These are phyloP conservation scores for Kwoniella mangroviensis DNA, from an alignment of 768 basidiomycete genomes.

Conservation along the genomic window DNA sequence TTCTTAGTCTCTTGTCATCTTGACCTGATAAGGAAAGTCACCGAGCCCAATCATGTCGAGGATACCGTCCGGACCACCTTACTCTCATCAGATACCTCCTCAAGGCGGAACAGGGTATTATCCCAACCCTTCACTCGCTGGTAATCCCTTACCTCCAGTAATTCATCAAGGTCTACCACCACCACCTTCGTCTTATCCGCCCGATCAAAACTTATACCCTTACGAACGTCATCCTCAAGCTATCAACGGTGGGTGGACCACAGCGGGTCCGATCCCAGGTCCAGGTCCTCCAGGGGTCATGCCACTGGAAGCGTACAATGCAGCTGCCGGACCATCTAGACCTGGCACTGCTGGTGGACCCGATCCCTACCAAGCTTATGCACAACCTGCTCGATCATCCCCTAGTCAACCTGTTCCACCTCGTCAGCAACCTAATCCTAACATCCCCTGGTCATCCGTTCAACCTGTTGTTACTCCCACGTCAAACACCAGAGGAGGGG, in stretches of 20 bases:
- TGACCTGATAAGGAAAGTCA: not conserved
- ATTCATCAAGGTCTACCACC: conserved; percentile 20
- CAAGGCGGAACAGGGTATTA: conserved; percentile 6
- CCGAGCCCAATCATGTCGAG: conserved; percentile 15
- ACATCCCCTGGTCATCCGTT: conserved; percentile 27
- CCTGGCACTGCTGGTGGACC: not conserved
- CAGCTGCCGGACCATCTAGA: conserved; percentile 27
- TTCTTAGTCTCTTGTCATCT: not conserved
- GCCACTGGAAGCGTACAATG: conserved; percentile 16
- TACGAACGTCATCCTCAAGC: conserved; percentile 23
- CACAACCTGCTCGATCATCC: conserved; percentile 26
- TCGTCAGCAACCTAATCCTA: conserved; percentile 6
- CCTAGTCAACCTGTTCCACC: conserved; percentile 12
- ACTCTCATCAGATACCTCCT: conserved; percentile 19
- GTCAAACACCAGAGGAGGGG: conserved; percentile 10
- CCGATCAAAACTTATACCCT: conserved; percentile 21
- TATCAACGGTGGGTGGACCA: conserved; percentile 11
- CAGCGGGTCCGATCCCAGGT: conserved; percentile 1
- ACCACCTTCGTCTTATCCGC: conserved; percentile 4
- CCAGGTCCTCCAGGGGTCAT: conserved; percentile 1
- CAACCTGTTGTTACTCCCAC: conserved; percentile 21
- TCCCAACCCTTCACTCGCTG: not conserved
- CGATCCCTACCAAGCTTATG: conserved; percentile 25
- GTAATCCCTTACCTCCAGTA: conserved; percentile 1
- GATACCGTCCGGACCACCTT: conserved; percentile 23